phyloP scores from a whole-genome alignment of 1,139 yeast genomes.

The Yamadazyma buinensis region DNA sequence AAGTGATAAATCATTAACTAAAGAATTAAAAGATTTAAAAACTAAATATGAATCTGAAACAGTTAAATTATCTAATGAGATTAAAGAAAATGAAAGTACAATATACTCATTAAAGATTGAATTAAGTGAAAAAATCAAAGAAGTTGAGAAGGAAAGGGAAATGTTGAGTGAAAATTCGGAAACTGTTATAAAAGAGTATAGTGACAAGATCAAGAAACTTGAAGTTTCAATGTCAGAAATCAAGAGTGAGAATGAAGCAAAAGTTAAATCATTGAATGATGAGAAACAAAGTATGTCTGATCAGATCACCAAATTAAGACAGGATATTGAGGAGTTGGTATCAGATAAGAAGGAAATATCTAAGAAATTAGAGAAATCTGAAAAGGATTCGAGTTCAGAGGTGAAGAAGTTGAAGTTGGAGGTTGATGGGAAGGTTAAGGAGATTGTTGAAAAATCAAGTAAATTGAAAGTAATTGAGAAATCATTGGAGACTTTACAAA shows the following conservation, averaged over 20 bases:
- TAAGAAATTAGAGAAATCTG: constrained; percentile 1
- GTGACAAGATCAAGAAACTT: constrained; percentile 37
- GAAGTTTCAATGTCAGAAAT: constrained; percentile 16
- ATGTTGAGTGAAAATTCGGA: constrained; percentile 48
- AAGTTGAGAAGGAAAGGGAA: constrained; percentile 49
- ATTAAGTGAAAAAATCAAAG: constrained; percentile 30
- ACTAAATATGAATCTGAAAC: constrained; percentile 6
- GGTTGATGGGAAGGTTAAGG: not conserved
- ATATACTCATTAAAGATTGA: constrained; percentile 13
- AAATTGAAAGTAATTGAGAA: constrained; percentile 1
- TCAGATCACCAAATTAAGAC: constrained; percentile 3
- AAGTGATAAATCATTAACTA: constrained; percentile 3
- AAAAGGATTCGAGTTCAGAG: not conserved
- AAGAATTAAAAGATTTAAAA: constrained; percentile 7
- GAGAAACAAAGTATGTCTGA: constrained; percentile 5
- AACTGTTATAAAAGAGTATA: constrained; percentile 43
- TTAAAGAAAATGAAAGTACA: constrained; percentile 3
- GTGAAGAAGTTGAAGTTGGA: constrained; percentile 2
- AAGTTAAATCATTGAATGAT: constrained; percentile 1
- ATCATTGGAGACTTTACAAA: not conserved
- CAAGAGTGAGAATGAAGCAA: constrained; percentile 12
- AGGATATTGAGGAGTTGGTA: constrained; percentile 4
- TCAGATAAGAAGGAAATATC: constrained; percentile 1
- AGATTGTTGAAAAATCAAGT: not conserved
- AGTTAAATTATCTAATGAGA: constrained; percentile 1